A percentile compares a stretch with the other conserved stretches of the same genome.
These are phyloP conservation scores for Collybia nuda DNA, from an alignment of 768 basidiomycete genomes.

Conservation along the genomic window DNA sequence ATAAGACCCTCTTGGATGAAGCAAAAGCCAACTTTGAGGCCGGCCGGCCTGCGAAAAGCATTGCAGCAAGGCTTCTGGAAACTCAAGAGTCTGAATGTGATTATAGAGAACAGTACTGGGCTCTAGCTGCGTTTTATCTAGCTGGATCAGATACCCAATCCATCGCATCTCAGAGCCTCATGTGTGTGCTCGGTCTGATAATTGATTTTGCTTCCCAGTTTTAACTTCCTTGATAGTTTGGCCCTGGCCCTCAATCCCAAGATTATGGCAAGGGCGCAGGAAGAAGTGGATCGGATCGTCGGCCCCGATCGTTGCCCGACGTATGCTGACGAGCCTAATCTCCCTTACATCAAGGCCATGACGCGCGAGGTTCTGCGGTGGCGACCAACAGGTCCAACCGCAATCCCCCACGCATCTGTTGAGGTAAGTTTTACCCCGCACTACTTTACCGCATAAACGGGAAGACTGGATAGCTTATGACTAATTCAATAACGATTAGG, in stretches of 20 bases:
- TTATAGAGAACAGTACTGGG: conserved; percentile 3
- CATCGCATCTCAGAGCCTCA: background rate
- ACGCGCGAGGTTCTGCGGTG: conserved; percentile 17
- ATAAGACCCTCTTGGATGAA: conserved; percentile 3
- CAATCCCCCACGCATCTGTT: background rate
- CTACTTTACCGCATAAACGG: background rate
- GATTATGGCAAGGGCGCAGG: conserved; percentile 20
- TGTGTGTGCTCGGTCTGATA: conserved; percentile 7
- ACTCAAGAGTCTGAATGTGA: background rate
- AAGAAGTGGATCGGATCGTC: conserved; percentile 22
- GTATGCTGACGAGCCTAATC: conserved; percentile 16
- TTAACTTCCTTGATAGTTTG: conserved; percentile 26
- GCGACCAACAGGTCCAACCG: conserved; percentile 13
- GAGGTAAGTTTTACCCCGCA: background rate
- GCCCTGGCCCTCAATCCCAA: conserved; percentile 14
- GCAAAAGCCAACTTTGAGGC: conserved; percentile 1
- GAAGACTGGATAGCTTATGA: background rate
- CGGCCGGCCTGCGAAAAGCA: background rate
- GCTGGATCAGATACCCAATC: conserved; percentile 2
- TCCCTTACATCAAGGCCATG: conserved; percentile 25
- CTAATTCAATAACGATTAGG: background rate
- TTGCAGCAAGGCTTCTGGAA: background rate
- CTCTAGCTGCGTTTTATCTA: background rate
- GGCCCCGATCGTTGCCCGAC: conserved; percentile 21
- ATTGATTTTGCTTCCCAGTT: conserved; percentile 9